These are phyloP conservation scores for Kalanchoe fedtschenkoi DNA, from an alignment of 164 flowering plant species.

Conservation along the genomic window DNA sequence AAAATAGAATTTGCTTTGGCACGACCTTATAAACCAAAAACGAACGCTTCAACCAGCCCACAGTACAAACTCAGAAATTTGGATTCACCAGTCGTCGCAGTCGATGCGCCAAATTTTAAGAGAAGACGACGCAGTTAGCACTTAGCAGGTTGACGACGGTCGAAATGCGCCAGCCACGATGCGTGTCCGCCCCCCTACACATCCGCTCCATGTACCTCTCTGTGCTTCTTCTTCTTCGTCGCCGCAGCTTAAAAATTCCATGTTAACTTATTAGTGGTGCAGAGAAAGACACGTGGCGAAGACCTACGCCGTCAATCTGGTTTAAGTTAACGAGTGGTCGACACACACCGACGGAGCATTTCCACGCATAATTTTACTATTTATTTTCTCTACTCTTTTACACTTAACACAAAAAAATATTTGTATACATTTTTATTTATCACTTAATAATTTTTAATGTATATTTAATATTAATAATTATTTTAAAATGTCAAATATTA, in stretches of 20 bases:
- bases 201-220: constrained; percentile 1
- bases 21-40: not conserved
- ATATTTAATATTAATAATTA: no score
- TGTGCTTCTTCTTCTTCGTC: not conserved
- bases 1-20: not conserved
- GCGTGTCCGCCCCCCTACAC: not conserved
- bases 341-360: no score
- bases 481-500: no score
- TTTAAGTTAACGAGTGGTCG: no score
- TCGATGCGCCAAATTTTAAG: not conserved
- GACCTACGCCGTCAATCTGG: not conserved
- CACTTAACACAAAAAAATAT: no score
- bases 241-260: not conserved
- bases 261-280: not conserved
- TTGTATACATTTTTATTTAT: no score
- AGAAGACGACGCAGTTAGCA: no score
- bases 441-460: no score
- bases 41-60: not conserved
- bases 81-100: not conserved
- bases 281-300: not conserved
- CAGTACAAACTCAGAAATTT: not conserved
- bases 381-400: no score
- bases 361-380: no score
- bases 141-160: no score
- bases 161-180: not conserved